Evolutionary conservation across 2,329 filamentous ascomycete genomes (phyloP).

Genomic region (Cladosporium sphaerospermum): DNA sequence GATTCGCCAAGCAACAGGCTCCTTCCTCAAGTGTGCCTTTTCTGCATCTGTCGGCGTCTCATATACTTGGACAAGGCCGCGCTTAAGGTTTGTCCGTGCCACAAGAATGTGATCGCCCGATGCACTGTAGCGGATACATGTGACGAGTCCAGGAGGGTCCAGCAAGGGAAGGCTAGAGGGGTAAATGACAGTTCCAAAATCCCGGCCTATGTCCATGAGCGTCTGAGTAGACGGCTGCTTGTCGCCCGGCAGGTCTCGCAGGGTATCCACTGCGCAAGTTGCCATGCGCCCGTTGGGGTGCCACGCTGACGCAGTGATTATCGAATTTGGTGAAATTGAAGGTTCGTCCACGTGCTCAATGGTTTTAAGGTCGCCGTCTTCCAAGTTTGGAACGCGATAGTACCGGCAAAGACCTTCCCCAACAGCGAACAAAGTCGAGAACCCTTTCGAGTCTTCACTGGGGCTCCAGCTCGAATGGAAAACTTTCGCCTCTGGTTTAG

Average conservation of each 20-base stretch:
- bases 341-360: slow-evolving; percentile 23
- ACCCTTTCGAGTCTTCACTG: slow-evolving; percentile 14
- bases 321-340: slow-evolving; percentile 20
- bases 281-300: slow-evolving; percentile 28
- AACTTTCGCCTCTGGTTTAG: slow-evolving; percentile 25
- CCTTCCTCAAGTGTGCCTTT: slow-evolving; percentile 17
- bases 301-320: slow-evolving; percentile 31
- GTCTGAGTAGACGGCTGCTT: slow-evolving; percentile 16
- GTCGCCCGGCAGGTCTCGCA: slow-evolving; percentile 18
- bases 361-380: slow-evolving; percentile 19
- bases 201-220: slow-evolving; percentile 22
- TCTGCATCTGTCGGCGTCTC: slow-evolving; percentile 12
- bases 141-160: slow-evolving; percentile 23
- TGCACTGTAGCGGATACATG: slow-evolving; percentile 27
- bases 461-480: slow-evolving; percentile 29
- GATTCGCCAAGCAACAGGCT: slow-evolving; percentile 35
- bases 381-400: slow-evolving; percentile 25
- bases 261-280: slow-evolving; percentile 24
- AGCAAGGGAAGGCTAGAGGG: slow-evolving; percentile 20
- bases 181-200: slow-evolving; percentile 17
- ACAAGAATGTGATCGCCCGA: slow-evolving; percentile 27
- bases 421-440: slow-evolving; percentile 26
- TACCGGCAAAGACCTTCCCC: slow-evolving; percentile 30
- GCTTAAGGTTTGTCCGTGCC: slow-evolving; percentile 23
- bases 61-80: slow-evolving; percentile 29